Base-by-base conservation (phyloP, 2,329 filamentous ascomycete genomes). In the Plectosphaerella cucumerina region DNA sequence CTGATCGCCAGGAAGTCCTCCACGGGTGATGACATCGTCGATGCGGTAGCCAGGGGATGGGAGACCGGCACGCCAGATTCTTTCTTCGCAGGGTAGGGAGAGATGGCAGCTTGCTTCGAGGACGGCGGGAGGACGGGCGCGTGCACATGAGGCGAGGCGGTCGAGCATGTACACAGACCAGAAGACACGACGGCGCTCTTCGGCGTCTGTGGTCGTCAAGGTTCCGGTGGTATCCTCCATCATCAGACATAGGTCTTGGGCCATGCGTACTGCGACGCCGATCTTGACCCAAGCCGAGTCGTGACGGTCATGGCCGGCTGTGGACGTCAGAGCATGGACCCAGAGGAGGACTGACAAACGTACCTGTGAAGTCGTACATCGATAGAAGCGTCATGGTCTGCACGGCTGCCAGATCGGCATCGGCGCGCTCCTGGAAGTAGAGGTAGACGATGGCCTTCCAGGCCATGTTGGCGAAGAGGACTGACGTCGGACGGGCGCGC, bases 141-240 rank as follows among this genome's bases (percentile, higher is more conserved):
- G 61, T 3, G 63, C 67, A 51, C 68, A 70, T 14, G 66, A 69
- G 6, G 68, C 60, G 5, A 71, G 58, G 33, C 62, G 62, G 50
- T 71, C 68, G 2, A 70, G 56, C 6, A 71, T 58, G 49, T 70
- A 71, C 18, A 71, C 58, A 4, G 68, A 71, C 68, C 68, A 71
- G 44, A 70, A 71, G 0, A 65, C 60, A 11, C 63, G 54, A 5
- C 68, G 56, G n/a, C 65, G 58, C 50, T 70, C 68, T 49, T 69
- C 67, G 45, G 59, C 56, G 21, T 67, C 60, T 5, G 53, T 47
- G 14, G 46, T 48, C 4, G 56, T 31, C 6, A 66, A 56, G 26
- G 43, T n/a, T 5, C 8, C 26, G 1, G 34, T 8, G 1, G 55
- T 47, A 1, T 65, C 62, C 37, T 70, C 67, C 8, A 58, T 46